Evolutionary conservation across 768 basidiomycete genomes (phyloP).

Genomic region (Leccinum incarnatum): DNA sequence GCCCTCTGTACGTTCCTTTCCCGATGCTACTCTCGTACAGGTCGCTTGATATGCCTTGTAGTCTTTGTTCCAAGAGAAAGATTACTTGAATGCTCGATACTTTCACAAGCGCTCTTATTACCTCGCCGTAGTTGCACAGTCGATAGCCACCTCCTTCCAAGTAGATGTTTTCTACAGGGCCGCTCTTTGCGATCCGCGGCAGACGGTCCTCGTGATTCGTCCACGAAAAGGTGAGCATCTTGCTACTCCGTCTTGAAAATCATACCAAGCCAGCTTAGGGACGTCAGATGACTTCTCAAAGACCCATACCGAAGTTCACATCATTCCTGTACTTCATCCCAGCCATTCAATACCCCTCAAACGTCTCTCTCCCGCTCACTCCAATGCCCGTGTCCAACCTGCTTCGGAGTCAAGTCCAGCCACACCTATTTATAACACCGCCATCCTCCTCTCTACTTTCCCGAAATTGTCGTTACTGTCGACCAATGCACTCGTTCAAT

Average conservation of each 20-base stretch:
- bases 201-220: slow-evolving; percentile 61
- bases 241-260: slow-evolving; percentile 23
- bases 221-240: slow-evolving; percentile 48
- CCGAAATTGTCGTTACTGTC: slow-evolving; percentile 38
- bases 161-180: slow-evolving; percentile 65
- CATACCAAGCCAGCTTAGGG: slow-evolving; percentile 35
- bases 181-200: slow-evolving; percentile 56
- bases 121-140: slow-evolving; percentile 72
- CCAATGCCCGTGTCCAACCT: slow-evolving; percentile 53
- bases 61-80: slow-evolving; percentile 93
- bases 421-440: slow-evolving; percentile 80
- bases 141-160: slow-evolving; percentile 45
- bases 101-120: slow-evolving; percentile 93
- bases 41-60: slow-evolving; percentile 24
- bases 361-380: slow-evolving; percentile 70
- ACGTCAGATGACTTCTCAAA: slow-evolving; percentile 60
- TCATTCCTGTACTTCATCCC: slow-evolving; percentile 65
- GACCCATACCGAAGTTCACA: slow-evolving; percentile 65
- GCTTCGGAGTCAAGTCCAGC: slow-evolving; percentile 34
- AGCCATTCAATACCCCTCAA: slow-evolving; percentile 63
- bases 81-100: slow-evolving; percentile 84
- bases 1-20: slow-evolving; percentile 60
- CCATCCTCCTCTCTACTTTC: slow-evolving; percentile 51
- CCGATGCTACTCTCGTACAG: neutral
- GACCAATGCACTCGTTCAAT: slow-evolving; percentile 49